Evolutionary conservation across 2,329 filamentous ascomycete species (phyloP).

Genomic region (Drechslera avenae): DNA sequence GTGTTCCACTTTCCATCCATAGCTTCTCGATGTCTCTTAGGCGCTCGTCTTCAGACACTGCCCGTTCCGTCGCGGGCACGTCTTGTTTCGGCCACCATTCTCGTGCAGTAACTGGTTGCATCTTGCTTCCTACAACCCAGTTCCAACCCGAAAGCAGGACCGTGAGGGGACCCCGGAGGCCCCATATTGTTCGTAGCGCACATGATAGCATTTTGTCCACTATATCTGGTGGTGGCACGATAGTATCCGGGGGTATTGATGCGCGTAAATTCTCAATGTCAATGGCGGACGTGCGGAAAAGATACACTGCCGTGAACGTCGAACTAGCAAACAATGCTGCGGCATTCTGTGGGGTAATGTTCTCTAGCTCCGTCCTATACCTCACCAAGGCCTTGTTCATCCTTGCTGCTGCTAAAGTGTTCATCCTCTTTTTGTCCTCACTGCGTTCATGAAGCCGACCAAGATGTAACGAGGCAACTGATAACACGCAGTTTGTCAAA

Average conservation of each 20-base stretch:
- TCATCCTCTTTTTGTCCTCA: constrained; percentile 32
- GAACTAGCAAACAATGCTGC: constrained; percentile 49
- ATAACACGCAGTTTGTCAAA: constrained; percentile 53
- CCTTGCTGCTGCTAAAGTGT: constrained; percentile 34
- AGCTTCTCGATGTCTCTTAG: constrained; percentile 31
- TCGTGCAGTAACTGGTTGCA: constrained; percentile 34
- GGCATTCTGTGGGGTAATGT: constrained; percentile 50
- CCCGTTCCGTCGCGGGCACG: constrained; percentile 28
- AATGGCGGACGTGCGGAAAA: constrained; percentile 40
- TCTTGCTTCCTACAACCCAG: constrained; percentile 35
- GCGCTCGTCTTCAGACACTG: constrained; percentile 35
- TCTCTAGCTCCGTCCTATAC: constrained; percentile 35
- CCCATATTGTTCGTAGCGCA: constrained; percentile 34
- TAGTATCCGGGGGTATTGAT: constrained; percentile 26
- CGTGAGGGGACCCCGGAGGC: constrained; percentile 37
- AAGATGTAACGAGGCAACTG: constrained; percentile 54
- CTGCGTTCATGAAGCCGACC: constrained; percentile 44
- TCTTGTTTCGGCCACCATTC: constrained; percentile 43
- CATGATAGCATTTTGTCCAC: constrained; percentile 37
- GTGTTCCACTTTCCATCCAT: constrained; percentile 29
- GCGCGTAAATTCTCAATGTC: constrained; percentile 39
- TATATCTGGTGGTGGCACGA: constrained; percentile 23
- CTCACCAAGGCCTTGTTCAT: constrained; percentile 43
- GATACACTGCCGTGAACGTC: constrained; percentile 42
- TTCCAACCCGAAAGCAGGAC: constrained; percentile 42